Percentiles rank a stretch among this genome's conserved stretches.
phyloP scores from a whole-genome alignment of 2,329 filamentous ascomycete genomes.

The Cytospora piceae region DNA sequence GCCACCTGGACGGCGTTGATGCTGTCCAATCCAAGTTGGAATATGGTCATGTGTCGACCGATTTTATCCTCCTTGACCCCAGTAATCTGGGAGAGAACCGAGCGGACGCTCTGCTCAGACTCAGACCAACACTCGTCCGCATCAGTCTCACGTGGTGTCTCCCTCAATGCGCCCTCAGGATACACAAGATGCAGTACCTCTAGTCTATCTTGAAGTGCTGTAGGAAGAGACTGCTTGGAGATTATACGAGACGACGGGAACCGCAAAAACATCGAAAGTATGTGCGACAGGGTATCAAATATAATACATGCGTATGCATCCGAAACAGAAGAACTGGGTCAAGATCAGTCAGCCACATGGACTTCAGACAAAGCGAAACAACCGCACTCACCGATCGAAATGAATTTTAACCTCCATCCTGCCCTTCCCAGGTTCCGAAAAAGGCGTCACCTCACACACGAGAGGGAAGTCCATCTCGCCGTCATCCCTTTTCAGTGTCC shows the following conservation, averaged over 20 bases:
- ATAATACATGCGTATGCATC: constrained; percentile 14
- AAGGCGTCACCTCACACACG: constrained; percentile 69
- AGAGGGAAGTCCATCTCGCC: constrained; percentile 76
- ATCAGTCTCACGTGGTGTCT: not conserved
- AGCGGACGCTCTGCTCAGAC: constrained; percentile 56
- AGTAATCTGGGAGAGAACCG: constrained; percentile 63
- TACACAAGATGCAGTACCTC: constrained; percentile 17
- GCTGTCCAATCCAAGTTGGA: constrained; percentile 87
- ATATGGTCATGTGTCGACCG: constrained; percentile 69
- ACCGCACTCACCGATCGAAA: constrained; percentile 52
- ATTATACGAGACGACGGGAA: constrained; percentile 27
- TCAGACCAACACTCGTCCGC: constrained; percentile 49
- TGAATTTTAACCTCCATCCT: constrained; percentile 64
- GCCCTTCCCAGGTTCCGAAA: constrained; percentile 56
- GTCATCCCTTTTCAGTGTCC: constrained; percentile 60
- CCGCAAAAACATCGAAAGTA: constrained; percentile 9
- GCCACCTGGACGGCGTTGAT: constrained; percentile 85
- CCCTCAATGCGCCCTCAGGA: not conserved
- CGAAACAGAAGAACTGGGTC: constrained; percentile 30
- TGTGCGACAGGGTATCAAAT: constrained; percentile 25
- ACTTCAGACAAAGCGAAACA: not conserved
- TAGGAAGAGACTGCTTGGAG: constrained; percentile 16
- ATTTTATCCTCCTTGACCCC: constrained; percentile 55
- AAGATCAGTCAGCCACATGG: constrained; percentile 6
- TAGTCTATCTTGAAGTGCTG: constrained; percentile 9